Evolutionary conservation across 352 stramenopile genomes (phyloP), one percentile per base, ranked within the genome.

Genomic region (Pythium grandisporangium): DNA sequence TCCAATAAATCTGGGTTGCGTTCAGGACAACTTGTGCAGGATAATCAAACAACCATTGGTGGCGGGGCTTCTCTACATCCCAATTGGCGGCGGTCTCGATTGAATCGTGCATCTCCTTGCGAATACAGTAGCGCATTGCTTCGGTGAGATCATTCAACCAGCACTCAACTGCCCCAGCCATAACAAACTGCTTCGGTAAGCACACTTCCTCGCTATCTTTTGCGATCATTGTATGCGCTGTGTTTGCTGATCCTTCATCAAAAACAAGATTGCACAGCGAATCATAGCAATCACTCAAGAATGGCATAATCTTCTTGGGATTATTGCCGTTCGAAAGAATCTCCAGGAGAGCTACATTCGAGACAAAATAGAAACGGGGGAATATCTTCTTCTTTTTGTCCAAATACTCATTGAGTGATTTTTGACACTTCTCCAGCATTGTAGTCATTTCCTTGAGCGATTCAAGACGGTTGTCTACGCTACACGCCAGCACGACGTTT

Each of bases 11-110:
- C 42, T 91, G 80, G 30, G 81, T 91, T 2, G 76, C 75, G 40
- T 89, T 91, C 7, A 96, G 51, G 25, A 92, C 80, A 14, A 95
- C 82, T 39, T 95, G 85, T 2, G 83, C 78, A 14, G 95, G 93
- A 62, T 98, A 98, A 51, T 98, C 84, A 55, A 98, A 98, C 2
- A 98, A 66, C 95, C 95, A 99, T 45, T 97, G 85, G 33, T 99
- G 95, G 6, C 95, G 75, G 29, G 95, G 93, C 33, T 96, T 96
- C 51, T 98, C 93, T 12, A 98, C 90, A 35, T 98, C 95, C 93
- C 78, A 94, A 45, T 93, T 92, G 1, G 79, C 79, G 4, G 81
- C 76, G 0, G 81, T 89, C 46, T 92, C 78, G 16, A 94, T 81
- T 5, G 79, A 75, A 39, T 94, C 77, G 53, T 91, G 76, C 81